These are phyloP conservation scores for Fusarium protoensiforme DNA, from an alignment of 2,329 filamentous ascomycete genomes.

Conservation along the genomic window DNA sequence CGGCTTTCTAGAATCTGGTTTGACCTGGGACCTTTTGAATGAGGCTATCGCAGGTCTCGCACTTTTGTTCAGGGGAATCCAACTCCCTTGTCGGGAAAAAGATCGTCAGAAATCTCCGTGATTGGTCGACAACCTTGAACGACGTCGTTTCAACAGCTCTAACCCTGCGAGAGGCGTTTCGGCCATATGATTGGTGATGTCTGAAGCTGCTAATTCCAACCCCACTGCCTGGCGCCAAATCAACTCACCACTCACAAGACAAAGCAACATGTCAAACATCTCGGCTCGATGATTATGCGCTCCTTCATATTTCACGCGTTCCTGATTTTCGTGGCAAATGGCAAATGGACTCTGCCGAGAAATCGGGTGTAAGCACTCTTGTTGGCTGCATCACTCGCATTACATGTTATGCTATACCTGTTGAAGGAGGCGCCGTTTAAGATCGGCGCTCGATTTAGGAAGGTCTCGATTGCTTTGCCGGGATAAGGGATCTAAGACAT, in stretches of 20 bases:
- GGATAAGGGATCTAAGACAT: conserved; percentile 24
- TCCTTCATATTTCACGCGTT: conserved; percentile 18
- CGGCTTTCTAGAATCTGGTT: neutral
- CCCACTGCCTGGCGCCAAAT: conserved; percentile 32
- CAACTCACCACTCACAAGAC: conserved; percentile 25
- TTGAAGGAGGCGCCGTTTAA: conserved; percentile 2
- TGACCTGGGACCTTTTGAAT: conserved; percentile 22
- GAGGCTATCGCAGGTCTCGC: neutral
- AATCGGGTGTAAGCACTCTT: neutral
- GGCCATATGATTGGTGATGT: conserved; percentile 16
- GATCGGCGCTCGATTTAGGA: conserved; percentile 34
- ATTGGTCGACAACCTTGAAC: conserved; percentile 19
- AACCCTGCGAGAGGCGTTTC: neutral
- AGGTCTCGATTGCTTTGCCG: conserved; percentile 20
- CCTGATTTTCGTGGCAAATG: conserved; percentile 12
- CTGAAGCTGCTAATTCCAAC: conserved; percentile 22
- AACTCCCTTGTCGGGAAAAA: conserved; percentile 26
- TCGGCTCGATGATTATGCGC: conserved; percentile 23
- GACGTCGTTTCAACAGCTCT: conserved; percentile 21
- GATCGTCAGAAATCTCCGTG: conserved; percentile 11
- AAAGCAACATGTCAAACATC: neutral
- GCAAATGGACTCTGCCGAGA: neutral
- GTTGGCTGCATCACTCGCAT: conserved; percentile 18
- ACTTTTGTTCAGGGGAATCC: conserved; percentile 32
- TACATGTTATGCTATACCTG: conserved; percentile 33